phyloP scores from a whole-genome alignment of 495 filamentous ascomycete species.

The Penicillium verhagenii region DNA sequence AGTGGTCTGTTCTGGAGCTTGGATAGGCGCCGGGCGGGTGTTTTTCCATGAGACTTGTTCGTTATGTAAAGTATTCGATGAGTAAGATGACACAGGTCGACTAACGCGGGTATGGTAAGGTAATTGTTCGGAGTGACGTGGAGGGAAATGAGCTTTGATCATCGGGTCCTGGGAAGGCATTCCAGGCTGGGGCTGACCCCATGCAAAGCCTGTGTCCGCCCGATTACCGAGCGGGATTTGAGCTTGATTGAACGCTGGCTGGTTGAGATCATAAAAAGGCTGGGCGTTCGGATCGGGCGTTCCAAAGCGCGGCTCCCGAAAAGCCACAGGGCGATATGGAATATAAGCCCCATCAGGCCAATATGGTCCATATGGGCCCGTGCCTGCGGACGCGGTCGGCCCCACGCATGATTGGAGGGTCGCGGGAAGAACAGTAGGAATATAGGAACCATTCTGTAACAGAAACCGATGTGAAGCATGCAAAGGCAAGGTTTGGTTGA shows the following conservation, averaged over 20 bases:
- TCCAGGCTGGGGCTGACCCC: constrained; percentile 32
- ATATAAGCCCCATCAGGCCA: constrained; percentile 77
- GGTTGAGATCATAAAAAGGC: constrained; percentile 31
- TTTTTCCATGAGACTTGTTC: constrained; percentile 30
- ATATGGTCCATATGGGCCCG: constrained; percentile 69
- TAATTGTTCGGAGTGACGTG: constrained; percentile 41
- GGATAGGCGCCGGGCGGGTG: constrained; percentile 18
- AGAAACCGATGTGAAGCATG: constrained; percentile 38
- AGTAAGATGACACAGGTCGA: constrained; percentile 11
- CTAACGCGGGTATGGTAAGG: constrained; percentile 37
- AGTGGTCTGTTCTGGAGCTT: constrained; percentile 21
- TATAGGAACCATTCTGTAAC: constrained; percentile 47
- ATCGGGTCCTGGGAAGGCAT: constrained; percentile 26
- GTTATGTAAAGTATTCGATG: constrained; percentile 12
- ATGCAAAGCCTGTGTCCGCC: constrained; percentile 27
- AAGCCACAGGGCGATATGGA: constrained; percentile 68
- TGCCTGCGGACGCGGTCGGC: constrained; percentile 72
- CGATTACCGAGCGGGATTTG: constrained; percentile 24
- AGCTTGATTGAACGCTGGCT: constrained; percentile 26
- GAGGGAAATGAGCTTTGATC: constrained; percentile 41
- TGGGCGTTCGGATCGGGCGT: constrained; percentile 20
- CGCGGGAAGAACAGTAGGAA: constrained; percentile 70
- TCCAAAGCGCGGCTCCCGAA: constrained; percentile 58
- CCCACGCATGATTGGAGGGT: constrained; percentile 67
- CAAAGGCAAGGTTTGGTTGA: constrained; percentile 48